Base-by-base conservation (phyloP, 768 basidiomycete species). In the Lentinula raphanica region DNA sequence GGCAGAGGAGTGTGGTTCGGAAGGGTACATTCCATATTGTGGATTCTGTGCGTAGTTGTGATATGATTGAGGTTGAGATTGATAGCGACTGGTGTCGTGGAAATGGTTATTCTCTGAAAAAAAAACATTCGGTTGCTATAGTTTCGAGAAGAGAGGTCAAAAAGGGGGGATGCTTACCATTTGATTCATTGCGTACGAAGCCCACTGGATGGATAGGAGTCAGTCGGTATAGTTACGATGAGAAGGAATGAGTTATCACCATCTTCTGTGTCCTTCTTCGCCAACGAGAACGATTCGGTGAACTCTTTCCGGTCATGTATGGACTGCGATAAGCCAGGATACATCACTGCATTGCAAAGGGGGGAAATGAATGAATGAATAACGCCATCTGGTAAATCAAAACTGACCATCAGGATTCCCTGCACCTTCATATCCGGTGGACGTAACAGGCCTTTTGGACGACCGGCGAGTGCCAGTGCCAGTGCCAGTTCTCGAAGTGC, bases 371-470 rank as follows among this genome's bases (percentile, higher is more conserved):
- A 44, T 44, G 8, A 49, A 21, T n/a, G 5, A 49, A 6, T 11
- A 19, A 49, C 11, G n/a, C n/a, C 2, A 49, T 12, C 36, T 50
- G 21, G 29, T 23, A 40, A 36, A 50, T 23, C 32, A 17, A 28
- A 35, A 38, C 25, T 39, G 7, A 53, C 50, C 32, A 32, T 53
- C 32, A 17, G 27, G 48, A 53, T 39, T 25, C 23, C 36, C 50
- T 36, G 32, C 74, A 44, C 79, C 83, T 64, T 90, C 87, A 72
- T 89, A 89, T 8, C 87, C 88, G 4, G 84, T 84, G 66, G 79
- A 84, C 3, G 86, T 88, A n/a, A 85, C 87, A 0, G 88, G 87
- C 15, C 39, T 78, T 71, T 68, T 78, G 79, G 63, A 77, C 63
- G 66, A 62, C 68, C 60, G 36, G 63, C 29, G 21, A 44, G 53